These are phyloP conservation scores for Paraconiothyrium brasiliense DNA, from an alignment of 2,329 filamentous ascomycete species.

Conservation along the genomic window DNA sequence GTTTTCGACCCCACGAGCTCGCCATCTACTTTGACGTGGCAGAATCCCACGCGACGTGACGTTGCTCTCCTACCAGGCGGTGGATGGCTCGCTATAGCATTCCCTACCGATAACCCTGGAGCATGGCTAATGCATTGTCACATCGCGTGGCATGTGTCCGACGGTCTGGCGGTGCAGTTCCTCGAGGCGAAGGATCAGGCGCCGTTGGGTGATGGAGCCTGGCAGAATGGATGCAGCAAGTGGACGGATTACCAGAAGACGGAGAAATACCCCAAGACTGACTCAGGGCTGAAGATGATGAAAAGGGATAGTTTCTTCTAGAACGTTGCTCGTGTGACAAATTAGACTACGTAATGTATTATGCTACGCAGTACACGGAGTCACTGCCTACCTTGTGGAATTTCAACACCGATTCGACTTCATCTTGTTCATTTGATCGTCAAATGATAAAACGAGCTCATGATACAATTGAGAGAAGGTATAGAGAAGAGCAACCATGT, in stretches of 20 bases:
- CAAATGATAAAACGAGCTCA: no score
- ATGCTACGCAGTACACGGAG: no score
- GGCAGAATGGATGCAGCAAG: slow-evolving; percentile 13
- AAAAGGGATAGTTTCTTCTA: background rate
- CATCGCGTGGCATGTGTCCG: slow-evolving; percentile 62
- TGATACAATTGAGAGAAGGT: no score
- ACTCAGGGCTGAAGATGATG: slow-evolving; percentile 19
- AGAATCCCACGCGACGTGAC: slow-evolving; percentile 42
- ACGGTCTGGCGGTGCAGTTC: slow-evolving; percentile 65
- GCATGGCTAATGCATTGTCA: slow-evolving; percentile 48
- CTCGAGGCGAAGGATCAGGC: slow-evolving; percentile 52
- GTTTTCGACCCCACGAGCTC: slow-evolving; percentile 23
- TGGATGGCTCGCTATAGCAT: slow-evolving; percentile 59
- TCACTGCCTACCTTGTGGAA: no score
- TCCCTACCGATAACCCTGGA: slow-evolving; percentile 63
- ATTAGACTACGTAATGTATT: no score
- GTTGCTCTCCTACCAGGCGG: slow-evolving; percentile 37
- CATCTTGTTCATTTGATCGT: no score
- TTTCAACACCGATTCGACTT: no score
- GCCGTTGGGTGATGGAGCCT: slow-evolving; percentile 12
- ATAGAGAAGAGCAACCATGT: no score
- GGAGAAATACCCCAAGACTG: slow-evolving; percentile 17
- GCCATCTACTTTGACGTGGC: slow-evolving; percentile 22
- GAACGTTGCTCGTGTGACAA: background rate
- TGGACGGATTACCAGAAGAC: slow-evolving; percentile 16